phyloP scores from a whole-genome alignment of 768 basidiomycete genomes.

The Podaxis sp. region DNA sequence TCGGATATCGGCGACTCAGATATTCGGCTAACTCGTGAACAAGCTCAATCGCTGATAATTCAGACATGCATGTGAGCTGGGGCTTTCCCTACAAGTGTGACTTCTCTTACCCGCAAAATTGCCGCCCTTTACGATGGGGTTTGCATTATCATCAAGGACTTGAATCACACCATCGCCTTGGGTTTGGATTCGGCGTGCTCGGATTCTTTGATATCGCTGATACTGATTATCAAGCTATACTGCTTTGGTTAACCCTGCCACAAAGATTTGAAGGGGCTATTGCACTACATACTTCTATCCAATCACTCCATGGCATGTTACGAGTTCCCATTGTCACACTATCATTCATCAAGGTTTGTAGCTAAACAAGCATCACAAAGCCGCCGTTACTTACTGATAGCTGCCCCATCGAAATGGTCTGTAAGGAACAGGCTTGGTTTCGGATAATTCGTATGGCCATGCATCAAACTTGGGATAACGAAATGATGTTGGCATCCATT shows the following conservation, averaged over 20 bases:
- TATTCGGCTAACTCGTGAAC: conserved; percentile 68
- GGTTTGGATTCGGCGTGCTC: conserved; percentile 48
- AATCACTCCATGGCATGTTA: conserved; percentile 63
- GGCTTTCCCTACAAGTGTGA: neutral
- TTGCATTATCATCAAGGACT: conserved; percentile 39
- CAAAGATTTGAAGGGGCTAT: neutral
- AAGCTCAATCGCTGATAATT: conserved; percentile 51
- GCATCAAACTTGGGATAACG: conserved; percentile 46
- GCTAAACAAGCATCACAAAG: neutral
- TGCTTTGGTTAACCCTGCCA: neutral
- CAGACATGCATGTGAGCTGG: neutral
- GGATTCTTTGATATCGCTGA: conserved; percentile 50
- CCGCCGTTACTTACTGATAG: conserved; percentile 47
- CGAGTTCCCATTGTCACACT: conserved; percentile 71
- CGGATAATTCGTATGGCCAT: conserved; percentile 31
- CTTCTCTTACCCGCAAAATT: conserved; percentile 31
- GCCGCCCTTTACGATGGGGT: conserved; percentile 34
- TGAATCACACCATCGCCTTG: conserved; percentile 44
- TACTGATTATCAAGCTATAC: conserved; percentile 58
- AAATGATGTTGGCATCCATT: conserved; percentile 50
- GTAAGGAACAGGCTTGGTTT: conserved; percentile 57
- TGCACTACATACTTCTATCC: conserved; percentile 58
- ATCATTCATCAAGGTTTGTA: neutral
- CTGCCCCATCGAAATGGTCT: conserved; percentile 60
- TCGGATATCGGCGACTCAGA: conserved; percentile 57